Base-by-base conservation (phyloP, 2,329 filamentous ascomycete species). In the Sporothrix inflata region DNA sequence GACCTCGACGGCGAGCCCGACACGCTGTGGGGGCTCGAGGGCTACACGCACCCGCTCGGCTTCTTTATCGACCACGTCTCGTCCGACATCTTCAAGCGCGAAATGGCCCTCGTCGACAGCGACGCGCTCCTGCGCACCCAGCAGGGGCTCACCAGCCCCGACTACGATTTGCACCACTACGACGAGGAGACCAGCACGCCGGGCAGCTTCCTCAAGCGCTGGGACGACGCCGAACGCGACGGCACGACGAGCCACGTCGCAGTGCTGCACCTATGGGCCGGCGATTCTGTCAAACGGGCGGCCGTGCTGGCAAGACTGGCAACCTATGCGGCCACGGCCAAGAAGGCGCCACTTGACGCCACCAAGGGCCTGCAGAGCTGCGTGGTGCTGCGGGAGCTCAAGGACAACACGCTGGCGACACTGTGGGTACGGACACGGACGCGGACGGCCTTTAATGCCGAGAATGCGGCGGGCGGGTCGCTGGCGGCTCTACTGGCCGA, bases 161-260 rank as follows among this genome's bases (percentile, higher is more conserved):
- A 55, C 6, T 55, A 55, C 51, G 51, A 55, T 16, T 27, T 55
- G 51, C 51, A 55, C 51, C 51, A 55, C 9, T 55, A 55, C 11
- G 51, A 55, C 9, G 51, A 55, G 24, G 51, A 55, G 51, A 55
- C 51, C 3, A 55, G 51, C 4, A 55, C 51, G 14, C 51, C 51
- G 2, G 51, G 51, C 6, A 55, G 51, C 21, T 55, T 55, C 21
- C 21, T 55, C n/a, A 55, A 55, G 51, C 51, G 51, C 21, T 55
- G 51, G 51, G 51, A 55, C 51, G 51, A 55, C 21, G 51, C 51
- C n/a, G 51, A 55, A 21, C 51, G 51, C n/a, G 51, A 55, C 24
- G 51, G 51, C 21, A 55, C 8, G 21, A 30, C 51, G 21, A 55
- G 51, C 24, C 51, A 55, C 27, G 51, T 55, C 21, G 51, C 51